Evolutionary conservation across 352 stramenopile species (phyloP).

Genomic region (Globisporangium apiculatum): DNA sequence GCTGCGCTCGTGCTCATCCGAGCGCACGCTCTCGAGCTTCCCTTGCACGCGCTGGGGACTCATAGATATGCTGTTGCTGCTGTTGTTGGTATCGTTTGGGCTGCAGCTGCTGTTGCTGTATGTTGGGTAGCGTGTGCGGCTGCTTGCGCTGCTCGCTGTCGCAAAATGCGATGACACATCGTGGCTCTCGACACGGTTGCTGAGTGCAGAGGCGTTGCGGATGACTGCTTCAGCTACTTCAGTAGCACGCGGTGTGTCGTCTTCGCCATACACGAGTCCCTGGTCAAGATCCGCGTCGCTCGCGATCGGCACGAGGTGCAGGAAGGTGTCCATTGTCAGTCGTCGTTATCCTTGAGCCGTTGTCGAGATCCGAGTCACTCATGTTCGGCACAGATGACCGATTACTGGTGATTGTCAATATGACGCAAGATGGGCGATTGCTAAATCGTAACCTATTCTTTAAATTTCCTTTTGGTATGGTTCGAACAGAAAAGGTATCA

Average conservation of each 20-base stretch:
- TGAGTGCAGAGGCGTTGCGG: not conserved
- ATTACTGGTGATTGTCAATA: too few species aligned
- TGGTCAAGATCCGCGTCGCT: conserved; percentile 27
- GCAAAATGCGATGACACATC: conserved; percentile 8
- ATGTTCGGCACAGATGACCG: too few species aligned
- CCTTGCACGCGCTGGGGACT: too few species aligned
- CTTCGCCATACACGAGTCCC: conserved; percentile 38
- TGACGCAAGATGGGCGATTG: too few species aligned
- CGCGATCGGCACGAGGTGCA: conserved; percentile 42
- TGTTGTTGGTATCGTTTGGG: not conserved
- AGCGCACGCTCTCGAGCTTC: not conserved
- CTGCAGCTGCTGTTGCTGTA: conserved; percentile 2
- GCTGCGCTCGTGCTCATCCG: conserved; percentile 28
- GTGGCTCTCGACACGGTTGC: conserved; percentile 25
- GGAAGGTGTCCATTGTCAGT: conserved; percentile 44
- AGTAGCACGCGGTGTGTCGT: conserved; percentile 22
- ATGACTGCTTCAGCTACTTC: too few species aligned
- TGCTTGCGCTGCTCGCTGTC: conserved; percentile 14
- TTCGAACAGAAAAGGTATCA: too few species aligned
- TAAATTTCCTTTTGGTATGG: too few species aligned
- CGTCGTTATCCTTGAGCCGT: not conserved
- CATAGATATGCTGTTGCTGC: too few species aligned
- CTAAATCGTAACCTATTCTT: too few species aligned
- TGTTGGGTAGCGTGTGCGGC: too few species aligned
- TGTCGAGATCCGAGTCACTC: too few species aligned